These are phyloP conservation scores for Paratrimastix pyriformis DNA, from an alignment of 78 protist species.

Conservation along the genomic window DNA sequence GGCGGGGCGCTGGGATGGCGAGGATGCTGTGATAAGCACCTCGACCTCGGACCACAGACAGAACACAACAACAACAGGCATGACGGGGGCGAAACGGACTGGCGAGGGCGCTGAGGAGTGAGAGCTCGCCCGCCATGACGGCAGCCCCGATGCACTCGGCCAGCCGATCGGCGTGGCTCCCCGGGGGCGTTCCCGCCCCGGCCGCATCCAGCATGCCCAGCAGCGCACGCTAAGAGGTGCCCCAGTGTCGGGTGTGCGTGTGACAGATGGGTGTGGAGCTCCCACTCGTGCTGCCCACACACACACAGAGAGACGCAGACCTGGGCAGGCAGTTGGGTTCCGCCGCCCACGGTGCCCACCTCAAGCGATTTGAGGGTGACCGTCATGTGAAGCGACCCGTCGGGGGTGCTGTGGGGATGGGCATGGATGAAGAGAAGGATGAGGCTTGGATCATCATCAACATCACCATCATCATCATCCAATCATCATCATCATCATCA, in stretches of 20 bases:
- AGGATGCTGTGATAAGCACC: too few species aligned
- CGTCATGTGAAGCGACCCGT: conserved; percentile 48
- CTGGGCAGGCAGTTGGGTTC: conserved; percentile 80
- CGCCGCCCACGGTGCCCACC: conserved; percentile 96
- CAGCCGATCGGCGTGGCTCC: conserved; percentile 45
- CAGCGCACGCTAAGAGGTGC: neutral
- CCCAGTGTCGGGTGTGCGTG: neutral
- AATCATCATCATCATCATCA: neutral
- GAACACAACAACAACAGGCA: too few species aligned
- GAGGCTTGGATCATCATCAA: neutral
- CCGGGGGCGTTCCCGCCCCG: neutral
- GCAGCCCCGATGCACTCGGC: conserved; percentile 61
- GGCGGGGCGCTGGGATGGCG: too few species aligned
- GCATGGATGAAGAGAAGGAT: neutral
- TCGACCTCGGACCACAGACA: too few species aligned
- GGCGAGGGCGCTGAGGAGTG: conserved; percentile 75
- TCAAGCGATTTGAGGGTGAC: conserved; percentile 88
- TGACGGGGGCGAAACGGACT: too few species aligned
- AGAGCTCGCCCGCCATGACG: conserved; percentile 88
- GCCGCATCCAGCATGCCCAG: neutral
- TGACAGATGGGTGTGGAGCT: neutral
- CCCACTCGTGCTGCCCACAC: neutral
- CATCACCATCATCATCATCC: neutral
- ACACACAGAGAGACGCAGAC: neutral
- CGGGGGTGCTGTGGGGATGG: neutral